A percentile compares a stretch with the other conserved stretches of the same genome.
Evolutionary conservation across 1,284 basidiomycete genomes (phyloP).

Genomic region (Gymnopus androsaceus): DNA sequence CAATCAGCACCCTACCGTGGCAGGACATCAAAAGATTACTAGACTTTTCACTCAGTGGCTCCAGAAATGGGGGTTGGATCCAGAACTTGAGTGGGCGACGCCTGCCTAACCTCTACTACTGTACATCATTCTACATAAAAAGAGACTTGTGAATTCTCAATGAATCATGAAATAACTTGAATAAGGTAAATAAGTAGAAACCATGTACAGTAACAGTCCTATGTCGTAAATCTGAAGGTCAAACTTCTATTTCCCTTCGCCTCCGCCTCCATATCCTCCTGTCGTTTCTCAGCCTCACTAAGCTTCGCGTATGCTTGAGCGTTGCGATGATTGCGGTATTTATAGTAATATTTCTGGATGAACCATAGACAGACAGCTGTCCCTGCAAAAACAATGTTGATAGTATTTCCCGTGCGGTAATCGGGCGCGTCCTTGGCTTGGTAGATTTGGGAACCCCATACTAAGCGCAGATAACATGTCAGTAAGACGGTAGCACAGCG

Average conservation of each 20-base stretch:
- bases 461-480: constrained; percentile 1
- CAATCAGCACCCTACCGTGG: constrained; percentile 51
- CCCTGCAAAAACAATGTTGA: constrained; percentile 38
- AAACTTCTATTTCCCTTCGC: constrained; percentile 37
- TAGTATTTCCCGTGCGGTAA: constrained; percentile 38
- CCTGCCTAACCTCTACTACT: background rate
- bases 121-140: too few relatives aligned
- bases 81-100: constrained; percentile 25
- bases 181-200: too few relatives aligned
- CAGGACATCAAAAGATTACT: constrained; percentile 52
- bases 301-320: constrained; percentile 23
- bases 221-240: constrained; percentile 6
- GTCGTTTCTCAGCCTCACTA: constrained; percentile 25
- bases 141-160: too few relatives aligned
- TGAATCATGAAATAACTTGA: too few relatives aligned
- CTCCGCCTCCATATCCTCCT: constrained; percentile 29
- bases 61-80: constrained; percentile 43
- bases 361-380: constrained; percentile 36
- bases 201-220: background rate
- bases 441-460: constrained; percentile 39
- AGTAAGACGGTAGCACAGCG: background rate
- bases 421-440: constrained; percentile 38
- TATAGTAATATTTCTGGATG: constrained; percentile 34
- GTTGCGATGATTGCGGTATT: constrained; percentile 30
- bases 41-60: constrained; percentile 46